Evolutionary conservation across 306 rosid genomes (phyloP).

Genomic region (Lagenaria siceraria): DNA sequence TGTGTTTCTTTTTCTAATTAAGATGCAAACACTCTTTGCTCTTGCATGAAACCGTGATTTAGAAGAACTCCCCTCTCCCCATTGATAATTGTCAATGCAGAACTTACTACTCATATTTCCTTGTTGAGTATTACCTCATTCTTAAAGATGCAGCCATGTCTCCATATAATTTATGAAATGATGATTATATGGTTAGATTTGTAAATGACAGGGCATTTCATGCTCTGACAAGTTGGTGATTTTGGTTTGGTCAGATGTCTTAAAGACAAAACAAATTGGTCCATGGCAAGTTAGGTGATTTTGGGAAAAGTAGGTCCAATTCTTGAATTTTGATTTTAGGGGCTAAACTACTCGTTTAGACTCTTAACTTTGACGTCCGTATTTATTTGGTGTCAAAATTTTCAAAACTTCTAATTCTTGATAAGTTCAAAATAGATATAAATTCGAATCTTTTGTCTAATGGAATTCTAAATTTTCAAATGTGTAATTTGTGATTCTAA

Average conservation of each 20-base stretch:
- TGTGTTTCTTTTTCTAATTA: constrained; percentile 30
- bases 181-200: background rate
- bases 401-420: too few species aligned
- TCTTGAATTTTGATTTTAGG: background rate
- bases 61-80: background rate
- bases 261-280: background rate
- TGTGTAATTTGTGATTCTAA: too few species aligned
- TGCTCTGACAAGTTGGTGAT: background rate
- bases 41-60: constrained; percentile 11
- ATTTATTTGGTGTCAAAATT: background rate
- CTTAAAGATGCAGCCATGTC: background rate
- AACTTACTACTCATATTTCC: background rate
- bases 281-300: background rate
- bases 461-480: too few species aligned
- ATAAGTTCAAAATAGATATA: too few species aligned
- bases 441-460: too few species aligned
- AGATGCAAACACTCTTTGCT: constrained; percentile 83
- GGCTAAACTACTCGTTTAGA: too few species aligned
- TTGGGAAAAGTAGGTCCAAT: background rate
- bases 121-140: background rate
- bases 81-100: background rate
- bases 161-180: background rate
- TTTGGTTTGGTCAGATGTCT: background rate
- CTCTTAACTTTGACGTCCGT: too few species aligned
- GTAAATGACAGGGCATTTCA: background rate